Percentiles rank a stretch among this genome's conserved stretches.
Evolutionary conservation across 352 stramenopile species (phyloP).

Genomic region (Pythium dissotocum): DNA sequence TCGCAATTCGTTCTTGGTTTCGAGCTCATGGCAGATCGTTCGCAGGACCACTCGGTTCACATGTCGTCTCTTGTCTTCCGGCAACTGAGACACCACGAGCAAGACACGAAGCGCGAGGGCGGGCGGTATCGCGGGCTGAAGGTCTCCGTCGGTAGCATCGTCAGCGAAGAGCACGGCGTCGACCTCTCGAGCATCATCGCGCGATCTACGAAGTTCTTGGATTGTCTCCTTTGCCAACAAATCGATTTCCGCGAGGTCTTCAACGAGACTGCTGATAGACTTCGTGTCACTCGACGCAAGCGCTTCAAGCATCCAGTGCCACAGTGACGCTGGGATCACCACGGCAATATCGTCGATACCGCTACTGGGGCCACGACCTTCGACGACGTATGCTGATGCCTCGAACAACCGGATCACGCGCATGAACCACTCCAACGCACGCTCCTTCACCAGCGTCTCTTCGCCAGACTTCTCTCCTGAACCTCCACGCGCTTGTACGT

Average conservation of each 20-base stretch:
- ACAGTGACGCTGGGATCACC: constrained; percentile 3
- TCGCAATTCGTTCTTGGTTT: neutral
- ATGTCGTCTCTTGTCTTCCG: neutral
- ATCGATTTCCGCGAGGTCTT: constrained; percentile 11
- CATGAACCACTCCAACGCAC: constrained; percentile 10
- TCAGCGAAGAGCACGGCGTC: neutral
- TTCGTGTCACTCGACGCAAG: neutral
- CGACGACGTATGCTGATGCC: constrained; percentile 7
- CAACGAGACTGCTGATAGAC: neutral
- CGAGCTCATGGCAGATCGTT: neutral
- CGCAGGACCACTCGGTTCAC: neutral
- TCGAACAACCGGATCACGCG: neutral
- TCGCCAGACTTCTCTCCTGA: neutral
- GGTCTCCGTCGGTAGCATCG: neutral
- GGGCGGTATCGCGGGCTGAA: neutral
- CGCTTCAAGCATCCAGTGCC: constrained; percentile 11
- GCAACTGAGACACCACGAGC: neutral
- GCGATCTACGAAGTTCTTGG: neutral
- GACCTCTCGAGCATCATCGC: neutral
- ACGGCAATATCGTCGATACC: neutral
- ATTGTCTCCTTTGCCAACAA: neutral
- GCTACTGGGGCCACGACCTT: neutral
- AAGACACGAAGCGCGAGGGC: neutral
- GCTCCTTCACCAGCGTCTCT: constrained; percentile 2
- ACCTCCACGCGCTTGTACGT: constrained; percentile 33